Base-by-base conservation (phyloP, 2,329 filamentous ascomycete species). In the Cladosporium colombiae region DNA sequence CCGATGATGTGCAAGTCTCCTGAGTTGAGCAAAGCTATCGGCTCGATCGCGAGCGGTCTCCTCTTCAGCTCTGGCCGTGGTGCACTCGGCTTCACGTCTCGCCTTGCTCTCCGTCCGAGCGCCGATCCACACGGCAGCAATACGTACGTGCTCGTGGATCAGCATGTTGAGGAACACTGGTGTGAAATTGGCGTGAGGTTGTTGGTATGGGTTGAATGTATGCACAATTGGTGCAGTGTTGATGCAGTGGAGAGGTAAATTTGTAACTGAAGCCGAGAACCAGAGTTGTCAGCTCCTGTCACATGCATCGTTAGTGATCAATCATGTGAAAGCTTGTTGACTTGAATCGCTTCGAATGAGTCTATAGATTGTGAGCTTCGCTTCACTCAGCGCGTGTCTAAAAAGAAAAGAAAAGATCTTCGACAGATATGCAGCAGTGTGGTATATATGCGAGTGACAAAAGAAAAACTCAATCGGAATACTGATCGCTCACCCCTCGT, bases 401-500 rank as follows among this genome's bases (percentile, higher is more conserved):
- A 10, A 46, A 21, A 21, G n/a, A 6, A 44, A 46, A 11, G 3
- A 46, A 46, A 46, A 46, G n/a, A 46, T 46, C 40, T 21, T 46
- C 40, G 40, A 8, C 40, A 46, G 40, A 46, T 46, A 23, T 46
- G 40, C 40, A 46, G 46, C 29, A 21, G 23, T 21, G 29, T 62
- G 59, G 44, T 62, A 62, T 62, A 52, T 50, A 31, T 52, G 40
- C 37, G 27, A 21, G n/a, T 25, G 27, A 60, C 7, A 60, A 40
- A 57, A 59, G 37, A 44, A 21, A 33, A 25, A 33, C 33, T 5
- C 14, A 18, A 58, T 16, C n/a, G 29, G 23, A 27, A 61, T 11
- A 23, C 58, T 61, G 29, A 50, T 29, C 16, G 18, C 27, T 62
- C 60, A 62, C 8, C 60, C 60, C 16, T 62, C 60, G 46, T 62